These are phyloP conservation scores for Acer yangbiense DNA, from an alignment of 345 rosid species.

Conservation along the genomic window DNA sequence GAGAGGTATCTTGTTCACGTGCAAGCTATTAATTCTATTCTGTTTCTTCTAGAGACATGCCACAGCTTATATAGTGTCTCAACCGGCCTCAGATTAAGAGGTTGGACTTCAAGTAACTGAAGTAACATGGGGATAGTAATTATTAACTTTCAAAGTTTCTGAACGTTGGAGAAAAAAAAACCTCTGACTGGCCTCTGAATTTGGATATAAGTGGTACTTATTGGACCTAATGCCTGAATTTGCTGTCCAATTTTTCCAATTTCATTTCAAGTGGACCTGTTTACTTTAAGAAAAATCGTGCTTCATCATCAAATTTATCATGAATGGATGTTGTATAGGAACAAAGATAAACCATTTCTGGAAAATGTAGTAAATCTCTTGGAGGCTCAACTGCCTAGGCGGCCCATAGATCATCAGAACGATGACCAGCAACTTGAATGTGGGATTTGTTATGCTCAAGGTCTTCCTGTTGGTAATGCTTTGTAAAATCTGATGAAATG, in stretches of 20 bases:
- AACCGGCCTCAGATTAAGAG: background rate
- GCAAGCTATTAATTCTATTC: background rate
- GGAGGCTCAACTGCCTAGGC: slow-evolving; percentile 52
- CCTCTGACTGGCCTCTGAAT: background rate
- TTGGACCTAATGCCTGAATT: background rate
- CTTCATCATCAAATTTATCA: background rate
- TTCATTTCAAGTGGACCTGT: background rate
- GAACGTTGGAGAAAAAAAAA: background rate
- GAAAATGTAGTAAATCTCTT: slow-evolving; percentile 62
- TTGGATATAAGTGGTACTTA: background rate
- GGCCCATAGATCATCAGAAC: slow-evolving; percentile 27
- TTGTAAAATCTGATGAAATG: background rate
- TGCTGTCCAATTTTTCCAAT: background rate
- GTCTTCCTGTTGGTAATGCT: slow-evolving; percentile 66
- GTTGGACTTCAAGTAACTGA: background rate
- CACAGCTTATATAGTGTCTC: background rate
- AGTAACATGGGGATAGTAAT: background rate
- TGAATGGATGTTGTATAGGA: slow-evolving; percentile 38
- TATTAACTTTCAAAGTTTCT: background rate
- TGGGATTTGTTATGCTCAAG: slow-evolving; percentile 79
- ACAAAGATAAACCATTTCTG: slow-evolving; percentile 45
- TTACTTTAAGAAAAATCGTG: background rate
- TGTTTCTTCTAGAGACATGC: slow-evolving; percentile 11
- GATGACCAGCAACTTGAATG: slow-evolving; percentile 60
- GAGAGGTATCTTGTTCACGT: background rate